Evolutionary conservation across 768 basidiomycete genomes (phyloP).

Genomic region (Leucosporidium creatinivorum): DNA sequence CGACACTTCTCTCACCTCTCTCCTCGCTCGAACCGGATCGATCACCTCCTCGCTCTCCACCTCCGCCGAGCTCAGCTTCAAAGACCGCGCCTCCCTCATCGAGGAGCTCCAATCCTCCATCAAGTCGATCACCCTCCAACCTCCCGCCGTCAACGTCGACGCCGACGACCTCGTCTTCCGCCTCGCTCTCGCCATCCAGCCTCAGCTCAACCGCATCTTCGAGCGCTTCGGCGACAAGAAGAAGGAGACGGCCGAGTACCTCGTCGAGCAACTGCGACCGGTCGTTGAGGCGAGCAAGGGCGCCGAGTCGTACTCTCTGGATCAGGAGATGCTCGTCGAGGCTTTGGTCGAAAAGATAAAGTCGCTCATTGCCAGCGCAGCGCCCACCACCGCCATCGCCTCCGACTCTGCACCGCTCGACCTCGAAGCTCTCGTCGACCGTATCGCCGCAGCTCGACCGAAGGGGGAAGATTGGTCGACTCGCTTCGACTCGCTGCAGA

Average conservation of each 20-base stretch:
- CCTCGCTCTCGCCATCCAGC: not conserved
- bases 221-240: not conserved
- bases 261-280: not conserved
- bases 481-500: not conserved
- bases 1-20: not conserved
- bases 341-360: not conserved
- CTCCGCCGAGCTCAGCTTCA: not conserved
- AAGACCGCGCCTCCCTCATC: too few species aligned
- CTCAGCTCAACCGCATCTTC: not conserved
- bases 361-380: not conserved
- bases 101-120: not conserved
- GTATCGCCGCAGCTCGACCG: not conserved
- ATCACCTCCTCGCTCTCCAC: not conserved
- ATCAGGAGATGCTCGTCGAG: slow-evolving; percentile 3
- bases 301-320: not conserved
- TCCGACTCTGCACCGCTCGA: not conserved
- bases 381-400: not conserved
- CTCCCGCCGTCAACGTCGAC: not conserved
- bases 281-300: not conserved
- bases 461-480: not conserved
- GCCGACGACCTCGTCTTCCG: slow-evolving; percentile 11
- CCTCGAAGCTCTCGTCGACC: not conserved
- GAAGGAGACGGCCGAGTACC: not conserved
- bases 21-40: not conserved
- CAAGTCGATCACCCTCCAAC: not conserved